phyloP scores from a whole-genome alignment of 768 basidiomycete genomes.

The Rhodotorula paludigena region DNA sequence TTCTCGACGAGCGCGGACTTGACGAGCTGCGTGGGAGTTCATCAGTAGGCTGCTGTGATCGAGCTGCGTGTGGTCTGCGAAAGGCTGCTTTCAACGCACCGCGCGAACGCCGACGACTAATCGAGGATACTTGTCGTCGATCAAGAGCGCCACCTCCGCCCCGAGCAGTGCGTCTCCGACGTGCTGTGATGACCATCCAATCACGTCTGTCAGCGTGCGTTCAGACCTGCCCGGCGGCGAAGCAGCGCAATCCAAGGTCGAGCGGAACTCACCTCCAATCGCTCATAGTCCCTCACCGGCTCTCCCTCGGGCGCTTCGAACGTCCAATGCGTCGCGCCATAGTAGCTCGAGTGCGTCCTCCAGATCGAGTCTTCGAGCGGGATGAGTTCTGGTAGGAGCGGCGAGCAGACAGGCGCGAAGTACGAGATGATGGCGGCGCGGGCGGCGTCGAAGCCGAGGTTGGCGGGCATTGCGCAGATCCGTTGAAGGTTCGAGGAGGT shows the following conservation, averaged over 20 bases:
- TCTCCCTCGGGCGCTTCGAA: conserved; percentile 10
- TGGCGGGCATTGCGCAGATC: neutral
- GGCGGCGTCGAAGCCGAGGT: neutral
- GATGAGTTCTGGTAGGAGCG: neutral
- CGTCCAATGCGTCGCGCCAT: neutral
- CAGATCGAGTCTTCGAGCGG: neutral
- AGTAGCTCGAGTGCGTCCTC: neutral
- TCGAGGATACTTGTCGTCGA: conserved; percentile 5
- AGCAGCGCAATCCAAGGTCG: neutral
- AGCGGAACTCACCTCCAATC: conserved; percentile 16
- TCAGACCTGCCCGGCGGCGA: too few relatives aligned
- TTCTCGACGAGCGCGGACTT: conserved; percentile 22
- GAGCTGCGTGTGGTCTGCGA: neutral
- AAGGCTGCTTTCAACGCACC: neutral
- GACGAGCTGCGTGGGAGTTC: conserved; percentile 1
- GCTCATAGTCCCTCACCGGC: conserved; percentile 10
- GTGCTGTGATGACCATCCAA: neutral
- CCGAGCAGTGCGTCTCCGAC: conserved; percentile 26
- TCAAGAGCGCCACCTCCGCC: neutral
- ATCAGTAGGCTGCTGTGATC: neutral
- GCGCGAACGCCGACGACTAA: conserved; percentile 6
- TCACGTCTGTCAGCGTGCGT: neutral
- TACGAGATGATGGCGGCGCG: neutral
- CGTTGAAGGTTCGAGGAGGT: too few relatives aligned
- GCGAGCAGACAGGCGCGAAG: neutral